Percentiles rank a stretch among this genome's conserved stretches.
These are phyloP conservation scores for Chrysopogon serrulatus DNA, from an alignment of 176 grass and related monocot genomes.

Conservation along the genomic window DNA sequence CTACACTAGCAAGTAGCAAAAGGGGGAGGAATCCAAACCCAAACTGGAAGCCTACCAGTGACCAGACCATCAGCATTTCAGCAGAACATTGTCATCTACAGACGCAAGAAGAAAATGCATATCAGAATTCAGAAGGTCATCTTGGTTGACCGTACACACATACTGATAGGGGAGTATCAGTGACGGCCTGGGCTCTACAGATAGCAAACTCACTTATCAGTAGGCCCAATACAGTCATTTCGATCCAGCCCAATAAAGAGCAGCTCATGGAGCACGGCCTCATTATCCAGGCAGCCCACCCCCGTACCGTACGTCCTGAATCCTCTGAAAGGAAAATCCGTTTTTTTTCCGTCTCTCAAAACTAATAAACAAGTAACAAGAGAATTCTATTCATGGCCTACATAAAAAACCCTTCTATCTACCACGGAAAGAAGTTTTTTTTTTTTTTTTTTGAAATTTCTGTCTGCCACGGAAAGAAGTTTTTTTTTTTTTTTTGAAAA, in stretches of 20 bases:
- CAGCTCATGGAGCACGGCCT: not conserved
- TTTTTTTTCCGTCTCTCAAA: not conserved
- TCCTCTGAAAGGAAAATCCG: not conserved
- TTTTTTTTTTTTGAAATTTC: too few relatives aligned
- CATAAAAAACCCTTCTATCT: not conserved
- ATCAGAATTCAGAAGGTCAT: too few relatives aligned
- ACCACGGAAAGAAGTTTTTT: not conserved
- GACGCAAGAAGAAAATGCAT: not conserved
- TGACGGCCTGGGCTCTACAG: not conserved
- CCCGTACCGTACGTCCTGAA: not conserved
- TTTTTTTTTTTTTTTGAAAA: too few relatives aligned
- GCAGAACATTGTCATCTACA: not conserved
- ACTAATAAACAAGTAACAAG: too few relatives aligned
- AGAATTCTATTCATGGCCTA: not conserved
- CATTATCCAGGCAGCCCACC: not conserved
- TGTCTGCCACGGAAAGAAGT: too few relatives aligned
- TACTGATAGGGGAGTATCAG: not conserved
- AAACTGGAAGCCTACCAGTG: not conserved
- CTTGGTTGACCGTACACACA: not conserved
- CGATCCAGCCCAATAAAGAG: not conserved
- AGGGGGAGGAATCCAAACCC: not conserved
- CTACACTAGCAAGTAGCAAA: not conserved
- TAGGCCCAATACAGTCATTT: not conserved
- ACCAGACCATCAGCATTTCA: too few relatives aligned
- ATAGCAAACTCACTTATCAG: not conserved